A percentile compares a stretch with the other conserved stretches of the same genome.
Evolutionary conservation across 202 grass and related monocot genomes (phyloP).

Genomic region (Elaeis oleifera): DNA sequence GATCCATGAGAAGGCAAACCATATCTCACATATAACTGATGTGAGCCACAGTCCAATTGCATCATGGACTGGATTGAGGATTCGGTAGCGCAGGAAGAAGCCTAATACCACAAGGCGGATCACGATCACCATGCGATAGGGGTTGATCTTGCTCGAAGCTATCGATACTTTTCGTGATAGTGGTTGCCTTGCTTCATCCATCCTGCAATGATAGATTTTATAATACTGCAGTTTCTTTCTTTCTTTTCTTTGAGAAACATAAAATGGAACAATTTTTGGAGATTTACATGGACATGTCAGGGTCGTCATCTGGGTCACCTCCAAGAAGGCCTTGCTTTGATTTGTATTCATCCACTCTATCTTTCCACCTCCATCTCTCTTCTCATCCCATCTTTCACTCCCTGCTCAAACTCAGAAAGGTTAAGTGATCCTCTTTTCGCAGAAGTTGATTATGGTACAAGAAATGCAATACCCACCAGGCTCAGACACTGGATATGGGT

Average conservation of each 20-base stretch:
- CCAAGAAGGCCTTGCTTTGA: slow-evolving; percentile 69
- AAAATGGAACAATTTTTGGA: too few species aligned
- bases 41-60: slow-evolving; percentile 88
- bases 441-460: not conserved
- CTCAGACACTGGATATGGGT: slow-evolving; percentile 87
- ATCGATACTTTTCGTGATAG: slow-evolving; percentile 91
- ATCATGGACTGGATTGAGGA: slow-evolving; percentile 76
- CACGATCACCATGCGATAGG: slow-evolving; percentile 95
- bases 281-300: slow-evolving; percentile 71
- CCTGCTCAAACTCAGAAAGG: slow-evolving; percentile 22
- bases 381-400: slow-evolving; percentile 78
- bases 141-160: slow-evolving; percentile 96
- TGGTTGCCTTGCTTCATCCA: slow-evolving; percentile 88
- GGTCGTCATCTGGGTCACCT: slow-evolving; percentile 66
- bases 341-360: slow-evolving; percentile 98
- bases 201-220: slow-evolving; percentile 33
- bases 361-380: slow-evolving; percentile 88
- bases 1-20: slow-evolving; percentile 98
- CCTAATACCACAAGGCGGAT: slow-evolving; percentile 76
- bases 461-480: slow-evolving; percentile 37
- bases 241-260: too few species aligned
- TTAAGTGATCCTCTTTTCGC: not conserved
- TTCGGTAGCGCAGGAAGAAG: slow-evolving; percentile 89
- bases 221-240: too few species aligned
- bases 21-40: slow-evolving; percentile 95